Conservation (phyloP, 768 basidiomycete genomes). For the Rubroboletus pulcherrimus region DNA sequence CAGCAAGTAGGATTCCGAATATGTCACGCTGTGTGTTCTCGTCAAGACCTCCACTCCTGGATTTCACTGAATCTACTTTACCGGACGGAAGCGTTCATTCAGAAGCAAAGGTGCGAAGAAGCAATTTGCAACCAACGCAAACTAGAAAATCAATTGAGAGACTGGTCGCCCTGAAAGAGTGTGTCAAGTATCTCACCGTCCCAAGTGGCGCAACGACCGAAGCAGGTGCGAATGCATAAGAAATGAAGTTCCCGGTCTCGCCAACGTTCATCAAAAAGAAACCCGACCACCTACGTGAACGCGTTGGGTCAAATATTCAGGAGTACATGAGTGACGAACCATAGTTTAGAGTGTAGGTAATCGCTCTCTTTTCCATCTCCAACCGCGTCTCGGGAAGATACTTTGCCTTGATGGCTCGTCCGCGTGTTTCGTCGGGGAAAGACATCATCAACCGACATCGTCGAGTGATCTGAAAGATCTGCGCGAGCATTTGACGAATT, state of each 20-base stretch:
- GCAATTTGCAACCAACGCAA: slow-evolving; percentile 94
- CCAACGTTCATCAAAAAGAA: slow-evolving; percentile 88
- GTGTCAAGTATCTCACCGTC: slow-evolving; percentile 56
- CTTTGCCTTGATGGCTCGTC: slow-evolving; percentile 5
- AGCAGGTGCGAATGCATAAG: slow-evolving; percentile 86
- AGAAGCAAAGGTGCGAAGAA: slow-evolving; percentile 86
- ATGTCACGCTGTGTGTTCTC: slow-evolving; percentile 57
- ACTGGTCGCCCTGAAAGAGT: background rate
- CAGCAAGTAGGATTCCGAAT: slow-evolving; percentile 72
- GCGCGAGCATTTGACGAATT: slow-evolving; percentile 1
- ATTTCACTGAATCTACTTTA: slow-evolving; percentile 29
- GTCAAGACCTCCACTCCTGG: slow-evolving; percentile 12
- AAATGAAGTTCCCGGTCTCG: slow-evolving; percentile 87
- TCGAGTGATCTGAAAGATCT: background rate
- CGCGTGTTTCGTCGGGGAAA: slow-evolving; percentile 20
- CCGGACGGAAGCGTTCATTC: slow-evolving; percentile 77
- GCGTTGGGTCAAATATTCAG: background rate
- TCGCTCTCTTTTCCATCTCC: slow-evolving; percentile 54
- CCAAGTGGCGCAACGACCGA: slow-evolving; percentile 94
- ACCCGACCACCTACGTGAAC: slow-evolving; percentile 73
- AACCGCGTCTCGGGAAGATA: slow-evolving; percentile 18
- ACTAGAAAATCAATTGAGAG: slow-evolving; percentile 38
- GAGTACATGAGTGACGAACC: slow-evolving; percentile 43
- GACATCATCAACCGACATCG: slow-evolving; percentile 41
- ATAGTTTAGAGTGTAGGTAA: slow-evolving; percentile 82